Base-by-base conservation (phyloP, 2,329 filamentous ascomycete genomes). In the Talaromyces pinophilus region DNA sequence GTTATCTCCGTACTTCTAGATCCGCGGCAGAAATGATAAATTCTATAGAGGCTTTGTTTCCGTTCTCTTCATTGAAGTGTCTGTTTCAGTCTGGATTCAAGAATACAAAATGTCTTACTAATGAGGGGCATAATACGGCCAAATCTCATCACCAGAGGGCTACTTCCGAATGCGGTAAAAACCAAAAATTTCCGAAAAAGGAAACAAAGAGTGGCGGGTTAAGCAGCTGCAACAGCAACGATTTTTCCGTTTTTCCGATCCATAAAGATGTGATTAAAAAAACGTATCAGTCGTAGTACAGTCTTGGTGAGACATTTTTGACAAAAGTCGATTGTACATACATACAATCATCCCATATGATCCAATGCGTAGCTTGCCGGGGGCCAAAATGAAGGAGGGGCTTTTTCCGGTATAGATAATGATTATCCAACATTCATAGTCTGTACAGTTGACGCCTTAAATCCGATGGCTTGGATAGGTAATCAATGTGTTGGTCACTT, bases 181-280 rank as follows among this genome's bases (percentile, higher is more conserved):
- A 59, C 4, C 8, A 25, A 19, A 30, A 59, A 48, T 59, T 59
- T 15, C 42, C 42, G 11, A 48, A 64, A 38, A 48, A 59, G 42
- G 55, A 59, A 59, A 59, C 11, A 48, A 48, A 38, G 10, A 50
- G 19, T 54, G 25, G 25, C n/a, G 52, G 52, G 4, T 38, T 57
- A 4, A 35, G 8, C 33, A 40, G 54, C 15, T 7, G 25, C 4
- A 38, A 35, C 28, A 35, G 6, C 19, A 48, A 13, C 19, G 7
- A 6, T 25, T 57, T 40, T 57, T 17, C 10, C 4, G 30, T 10
- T 19, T 57, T 35, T 38, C 17, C n/a, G 30, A 57, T 13, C 4
- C 17, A 11, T 42, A 13, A 42, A n/a, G 5, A 44, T 33, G 15
- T 5, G 5, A n/a, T 3, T 40, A 19, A 7, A 40, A 8, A 55